Evolutionary conservation across 495 filamentous ascomycete species (phyloP), one percentile per base, ranked within the genome.

Genomic region (Aspergillus sclerotiicarbonarius): DNA sequence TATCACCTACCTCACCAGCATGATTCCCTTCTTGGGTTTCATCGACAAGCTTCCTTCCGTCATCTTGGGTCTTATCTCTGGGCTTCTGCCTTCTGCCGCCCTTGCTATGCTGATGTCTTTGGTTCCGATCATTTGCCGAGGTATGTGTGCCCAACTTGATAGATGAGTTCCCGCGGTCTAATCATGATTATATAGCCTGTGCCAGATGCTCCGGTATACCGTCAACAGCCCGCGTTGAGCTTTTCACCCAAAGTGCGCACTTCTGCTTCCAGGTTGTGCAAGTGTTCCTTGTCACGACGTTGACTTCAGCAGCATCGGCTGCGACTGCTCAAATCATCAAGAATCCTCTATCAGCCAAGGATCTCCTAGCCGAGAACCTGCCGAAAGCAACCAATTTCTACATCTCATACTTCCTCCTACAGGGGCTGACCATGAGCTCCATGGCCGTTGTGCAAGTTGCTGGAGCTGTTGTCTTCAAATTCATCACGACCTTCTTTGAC

Each of bases 251-350:
- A 65, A 92, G 88, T 60, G 89, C 84, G 20, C 94, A 96, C 76
- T 96, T 96, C 66, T 86, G 81, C 49, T 96, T 96, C 78, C 91
- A 96, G 69, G 89, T 96, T 37, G 81, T 96, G 32, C 91, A 96
- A 68, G 89, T 96, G 16, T 96, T 96, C 74, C 73, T 96, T 20
- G 83, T 96, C 49, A 83, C 89, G 0, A 96, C 92, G 0, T 55
- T 94, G 54, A 80, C 87, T 15, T 90, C 88, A 0, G 87, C 87
- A 1, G 85, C 89, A 4, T 88, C 90, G 1, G 80, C 90, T 7
- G 79, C 87, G 3, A 85, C 82, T 21, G 54, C 71, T 10, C 67
- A 85, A 51, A 90, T 96, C 58, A 77, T 81, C 54, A 60, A 89
- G 5, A 67, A 89, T 47, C 92, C 92, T 2, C 64, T 76, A 8